These are phyloP conservation scores for Detonula confervacea DNA, from an alignment of 352 stramenopile genomes.

Conservation along the genomic window DNA sequence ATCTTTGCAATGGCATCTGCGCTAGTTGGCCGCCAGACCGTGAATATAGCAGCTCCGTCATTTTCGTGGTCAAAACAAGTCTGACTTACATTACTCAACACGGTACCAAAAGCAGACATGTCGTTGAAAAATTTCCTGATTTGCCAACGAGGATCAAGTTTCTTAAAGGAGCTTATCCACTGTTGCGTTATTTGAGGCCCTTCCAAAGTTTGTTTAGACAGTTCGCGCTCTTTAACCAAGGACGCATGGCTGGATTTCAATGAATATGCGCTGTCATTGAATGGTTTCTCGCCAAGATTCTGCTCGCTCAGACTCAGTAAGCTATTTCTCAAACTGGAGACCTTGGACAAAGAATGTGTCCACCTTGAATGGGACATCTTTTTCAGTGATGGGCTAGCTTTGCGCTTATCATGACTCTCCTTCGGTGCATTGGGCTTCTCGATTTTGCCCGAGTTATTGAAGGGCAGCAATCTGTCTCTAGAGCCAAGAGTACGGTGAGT, in stretches of 20 bases:
- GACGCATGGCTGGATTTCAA: not conserved
- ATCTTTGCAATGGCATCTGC: slow-evolving; percentile 48
- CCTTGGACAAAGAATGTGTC: not conserved
- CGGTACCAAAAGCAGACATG: slow-evolving; percentile 12
- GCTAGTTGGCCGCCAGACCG: slow-evolving; percentile 41
- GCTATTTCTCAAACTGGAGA: not conserved
- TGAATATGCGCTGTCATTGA: not conserved
- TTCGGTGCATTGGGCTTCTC: not conserved
- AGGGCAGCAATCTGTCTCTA: slow-evolving; percentile 21
- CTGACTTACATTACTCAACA: not conserved
- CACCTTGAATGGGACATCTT: not conserved
- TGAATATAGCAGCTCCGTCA: slow-evolving; percentile 25
- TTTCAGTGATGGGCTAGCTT: not conserved
- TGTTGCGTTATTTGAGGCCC: not conserved
- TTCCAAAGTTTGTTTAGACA: too few relatives aligned
- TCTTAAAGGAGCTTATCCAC: slow-evolving; percentile 25
- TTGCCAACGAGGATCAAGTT: slow-evolving; percentile 42
- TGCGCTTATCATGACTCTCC: not conserved
- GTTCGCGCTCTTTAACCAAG: not conserved
- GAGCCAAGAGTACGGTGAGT: slow-evolving; percentile 23
- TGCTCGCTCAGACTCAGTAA: not conserved
- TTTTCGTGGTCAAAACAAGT: not conserved
- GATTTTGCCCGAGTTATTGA: not conserved
- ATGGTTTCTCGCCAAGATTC: not conserved
- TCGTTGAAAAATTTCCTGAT: slow-evolving; percentile 52